These are phyloP conservation scores for Hygrocybe coccinea DNA, from an alignment of 768 basidiomycete genomes.

Conservation along the genomic window DNA sequence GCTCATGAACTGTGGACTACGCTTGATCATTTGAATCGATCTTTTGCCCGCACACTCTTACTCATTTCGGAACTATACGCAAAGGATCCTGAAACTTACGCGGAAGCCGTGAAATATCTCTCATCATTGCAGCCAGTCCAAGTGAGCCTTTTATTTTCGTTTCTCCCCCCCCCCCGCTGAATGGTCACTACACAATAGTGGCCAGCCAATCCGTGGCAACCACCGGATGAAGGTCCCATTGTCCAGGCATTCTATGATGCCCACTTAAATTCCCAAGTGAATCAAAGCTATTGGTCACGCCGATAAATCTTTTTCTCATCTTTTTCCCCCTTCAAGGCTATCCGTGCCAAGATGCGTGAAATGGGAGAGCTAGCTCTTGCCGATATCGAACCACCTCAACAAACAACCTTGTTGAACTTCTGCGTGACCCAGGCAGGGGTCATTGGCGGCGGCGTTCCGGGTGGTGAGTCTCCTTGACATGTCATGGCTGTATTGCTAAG, in stretches of 20 bases:
- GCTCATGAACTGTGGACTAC: slow-evolving; percentile 63
- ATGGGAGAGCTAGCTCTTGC: slow-evolving; percentile 78
- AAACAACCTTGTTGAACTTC: slow-evolving; percentile 75
- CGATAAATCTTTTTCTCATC: not conserved
- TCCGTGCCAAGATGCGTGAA: slow-evolving; percentile 72
- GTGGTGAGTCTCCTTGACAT: slow-evolving; percentile 56
- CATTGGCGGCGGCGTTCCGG: slow-evolving; percentile 92
- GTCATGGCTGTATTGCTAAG: not conserved
- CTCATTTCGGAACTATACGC: slow-evolving; percentile 48
- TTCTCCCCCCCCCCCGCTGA: not conserved
- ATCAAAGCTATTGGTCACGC: slow-evolving; percentile 9
- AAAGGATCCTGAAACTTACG: slow-evolving; percentile 47
- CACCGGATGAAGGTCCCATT: slow-evolving; percentile 39
- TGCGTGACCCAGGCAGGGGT: slow-evolving; percentile 79
- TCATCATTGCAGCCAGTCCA: slow-evolving; percentile 56
- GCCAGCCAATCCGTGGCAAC: slow-evolving; percentile 53
- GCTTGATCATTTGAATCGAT: slow-evolving; percentile 58
- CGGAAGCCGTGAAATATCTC: slow-evolving; percentile 55
- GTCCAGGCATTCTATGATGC: slow-evolving; percentile 55
- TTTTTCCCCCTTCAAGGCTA: slow-evolving; percentile 42
- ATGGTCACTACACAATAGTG: slow-evolving; percentile 37
- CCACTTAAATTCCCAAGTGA: slow-evolving; percentile 55
- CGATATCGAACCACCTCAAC: slow-evolving; percentile 86
- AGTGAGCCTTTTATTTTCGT: slow-evolving; percentile 28
- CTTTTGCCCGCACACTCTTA: slow-evolving; percentile 49